These are phyloP conservation scores for Mycotypha africana DNA, from an alignment of 371 early-diverging fungal species.

Conservation along the genomic window DNA sequence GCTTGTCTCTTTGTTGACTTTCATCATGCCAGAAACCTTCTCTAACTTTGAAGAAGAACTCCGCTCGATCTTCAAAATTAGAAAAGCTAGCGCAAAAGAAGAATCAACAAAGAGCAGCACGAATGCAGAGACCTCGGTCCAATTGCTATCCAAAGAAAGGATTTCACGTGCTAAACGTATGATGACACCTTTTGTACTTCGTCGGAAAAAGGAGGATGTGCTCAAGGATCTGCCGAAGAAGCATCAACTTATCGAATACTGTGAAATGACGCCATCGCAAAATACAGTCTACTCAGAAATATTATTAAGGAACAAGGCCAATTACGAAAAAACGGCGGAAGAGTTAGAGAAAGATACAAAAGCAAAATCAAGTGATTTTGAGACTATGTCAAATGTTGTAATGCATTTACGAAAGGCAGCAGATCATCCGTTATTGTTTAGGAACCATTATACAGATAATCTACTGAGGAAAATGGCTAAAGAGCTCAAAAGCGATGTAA, in stretches of 20 bases:
- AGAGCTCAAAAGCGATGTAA: slow-evolving; percentile 44
- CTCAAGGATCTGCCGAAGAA: slow-evolving; percentile 68
- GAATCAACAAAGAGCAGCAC: slow-evolving; percentile 12
- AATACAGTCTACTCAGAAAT: slow-evolving; percentile 34
- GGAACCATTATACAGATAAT: slow-evolving; percentile 56
- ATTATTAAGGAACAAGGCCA: slow-evolving; percentile 30
- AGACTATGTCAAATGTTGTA: slow-evolving; percentile 55
- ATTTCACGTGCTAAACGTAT: slow-evolving; percentile 67
- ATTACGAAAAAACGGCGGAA: slow-evolving; percentile 15
- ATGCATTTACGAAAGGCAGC: slow-evolving; percentile 86
- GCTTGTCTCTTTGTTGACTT: slow-evolving; percentile 78
- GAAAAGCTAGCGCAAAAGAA: slow-evolving; percentile 14
- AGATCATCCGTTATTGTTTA: slow-evolving; percentile 79
- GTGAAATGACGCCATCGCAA: slow-evolving; percentile 41
- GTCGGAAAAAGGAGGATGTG: slow-evolving; percentile 68
- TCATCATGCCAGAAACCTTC: slow-evolving; percentile 91
- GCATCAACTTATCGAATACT: slow-evolving; percentile 38
- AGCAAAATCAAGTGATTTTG: slow-evolving; percentile 10
- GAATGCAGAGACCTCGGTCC: slow-evolving; percentile 15
- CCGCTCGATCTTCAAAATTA: slow-evolving; percentile 51
- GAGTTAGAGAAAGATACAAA: slow-evolving; percentile 9
- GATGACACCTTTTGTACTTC: slow-evolving; percentile 79
- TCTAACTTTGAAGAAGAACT: slow-evolving; percentile 51
- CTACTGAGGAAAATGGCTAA: slow-evolving; percentile 63
- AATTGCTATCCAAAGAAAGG: slow-evolving; percentile 51